phyloP scores from a whole-genome alignment of 2,329 filamentous ascomycete genomes.

The Decorospora gaudefroyi region DNA sequence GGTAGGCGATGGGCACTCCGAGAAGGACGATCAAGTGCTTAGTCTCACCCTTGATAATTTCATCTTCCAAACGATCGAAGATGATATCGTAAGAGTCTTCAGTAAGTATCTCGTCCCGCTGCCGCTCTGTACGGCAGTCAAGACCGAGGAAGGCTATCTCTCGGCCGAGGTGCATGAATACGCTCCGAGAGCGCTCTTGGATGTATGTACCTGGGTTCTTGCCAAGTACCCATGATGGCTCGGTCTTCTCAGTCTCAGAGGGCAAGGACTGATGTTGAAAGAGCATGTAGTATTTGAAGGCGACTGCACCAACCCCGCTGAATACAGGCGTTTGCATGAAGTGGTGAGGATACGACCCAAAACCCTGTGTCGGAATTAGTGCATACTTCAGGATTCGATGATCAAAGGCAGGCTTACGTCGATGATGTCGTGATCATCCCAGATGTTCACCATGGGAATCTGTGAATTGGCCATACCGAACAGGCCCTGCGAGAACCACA shows the following conservation, averaged over 20 bases:
- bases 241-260: conserved; percentile 77
- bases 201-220: conserved; percentile 85
- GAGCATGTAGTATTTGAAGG: conserved; percentile 98
- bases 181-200: conserved; percentile 77
- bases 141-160: conserved; percentile 82
- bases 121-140: conserved; percentile 90
- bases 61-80: conserved; percentile 80
- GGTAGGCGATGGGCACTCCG: conserved; percentile 65
- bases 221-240: conserved; percentile 91
- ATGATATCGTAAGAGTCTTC: conserved; percentile 83
- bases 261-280: conserved; percentile 94
- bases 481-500: conserved; percentile 95
- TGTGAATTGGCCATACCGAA: conserved; percentile 92
- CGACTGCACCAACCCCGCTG: conserved; percentile 83
- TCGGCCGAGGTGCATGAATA: conserved; percentile 82
- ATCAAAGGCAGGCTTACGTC: conserved; percentile 44
- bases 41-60: conserved; percentile 80
- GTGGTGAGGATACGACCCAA: conserved; percentile 86
- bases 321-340: conserved; percentile 93
- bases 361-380: conserved; percentile 64
- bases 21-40: conserved; percentile 89
- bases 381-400: conserved; percentile 60
- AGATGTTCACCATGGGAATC: conserved; percentile 98
- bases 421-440: conserved; percentile 79
- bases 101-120: conserved; percentile 76